phyloP scores from a whole-genome alignment of 805 yeast species.

The Limtongia smithiae region DNA sequence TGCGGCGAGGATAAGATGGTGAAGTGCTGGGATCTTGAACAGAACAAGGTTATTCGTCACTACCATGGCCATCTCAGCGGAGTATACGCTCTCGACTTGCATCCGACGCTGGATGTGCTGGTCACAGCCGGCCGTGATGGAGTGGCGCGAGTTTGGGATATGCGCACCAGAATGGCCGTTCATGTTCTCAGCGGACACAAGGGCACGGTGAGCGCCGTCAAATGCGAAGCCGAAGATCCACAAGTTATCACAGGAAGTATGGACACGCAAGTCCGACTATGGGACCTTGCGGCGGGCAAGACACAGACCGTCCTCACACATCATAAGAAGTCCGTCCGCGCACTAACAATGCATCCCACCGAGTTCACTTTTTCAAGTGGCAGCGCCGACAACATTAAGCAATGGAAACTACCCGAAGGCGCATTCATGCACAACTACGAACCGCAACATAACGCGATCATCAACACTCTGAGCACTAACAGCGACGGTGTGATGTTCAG shows the following conservation, averaged over 20 bases:
- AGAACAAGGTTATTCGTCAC: conserved; percentile 73
- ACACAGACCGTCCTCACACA: conserved; percentile 72
- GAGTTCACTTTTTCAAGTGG: conserved; percentile 77
- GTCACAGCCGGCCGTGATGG: conserved; percentile 89
- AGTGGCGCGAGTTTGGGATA: conserved; percentile 89
- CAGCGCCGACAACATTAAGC: conserved; percentile 74
- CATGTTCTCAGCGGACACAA: conserved; percentile 80
- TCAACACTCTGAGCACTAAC: conserved; percentile 67
- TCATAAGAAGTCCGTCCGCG: conserved; percentile 77
- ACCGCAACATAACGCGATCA: conserved; percentile 48
- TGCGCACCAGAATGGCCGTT: conserved; percentile 70
- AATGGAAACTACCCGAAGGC: conserved; percentile 82
- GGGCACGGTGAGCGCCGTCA: conserved; percentile 66
- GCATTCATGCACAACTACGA: conserved; percentile 57
- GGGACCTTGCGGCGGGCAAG: conserved; percentile 84
- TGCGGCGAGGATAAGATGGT: conserved; percentile 92
- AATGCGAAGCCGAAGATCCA: conserved; percentile 70
- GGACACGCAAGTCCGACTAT: conserved; percentile 81
- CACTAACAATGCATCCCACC: conserved; percentile 61
- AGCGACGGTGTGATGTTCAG: conserved; percentile 64
- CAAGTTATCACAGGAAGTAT: conserved; percentile 78
- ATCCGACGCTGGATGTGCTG: conserved; percentile 79
- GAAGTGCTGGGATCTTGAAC: conserved; percentile 94
- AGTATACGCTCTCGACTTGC: conserved; percentile 76
- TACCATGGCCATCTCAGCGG: conserved; percentile 95